A percentile compares a stretch with the other conserved stretches of the same genome.
These are phyloP conservation scores for Arabidopsis suecica DNA, from an alignment of 345 rosid species.

Conservation along the genomic window DNA sequence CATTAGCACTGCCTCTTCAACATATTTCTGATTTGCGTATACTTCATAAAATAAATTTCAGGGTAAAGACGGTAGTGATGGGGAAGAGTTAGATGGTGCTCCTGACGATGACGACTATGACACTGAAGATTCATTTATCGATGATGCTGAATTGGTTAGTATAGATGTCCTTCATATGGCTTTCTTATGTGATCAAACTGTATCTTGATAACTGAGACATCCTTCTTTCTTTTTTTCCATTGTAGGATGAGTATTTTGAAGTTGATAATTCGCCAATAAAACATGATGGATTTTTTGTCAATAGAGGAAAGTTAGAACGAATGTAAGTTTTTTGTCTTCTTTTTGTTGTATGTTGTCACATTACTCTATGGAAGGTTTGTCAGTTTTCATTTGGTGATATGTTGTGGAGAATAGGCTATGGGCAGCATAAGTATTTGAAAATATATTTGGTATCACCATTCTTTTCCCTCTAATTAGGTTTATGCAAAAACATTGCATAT, in stretches of 20 bases:
- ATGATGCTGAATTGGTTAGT: conserved; percentile 92
- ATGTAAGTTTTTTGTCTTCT: conserved; percentile 59
- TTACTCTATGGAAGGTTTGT: background rate
- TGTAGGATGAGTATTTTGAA: conserved; percentile 98
- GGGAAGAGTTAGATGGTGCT: conserved; percentile 77
- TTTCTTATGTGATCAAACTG: background rate
- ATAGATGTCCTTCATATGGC: background rate
- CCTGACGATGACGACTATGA: conserved; percentile 97
- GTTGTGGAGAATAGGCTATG: conserved; percentile 13
- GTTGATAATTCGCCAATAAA: conserved; percentile 90
- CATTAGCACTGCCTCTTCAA: background rate
- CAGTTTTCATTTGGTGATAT: conserved; percentile 7
- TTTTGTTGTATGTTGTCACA: conserved; percentile 18
- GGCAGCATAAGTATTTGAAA: conserved; percentile 1
- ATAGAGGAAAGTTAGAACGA: conserved; percentile 86
- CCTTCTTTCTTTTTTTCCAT: conserved; percentile 10
- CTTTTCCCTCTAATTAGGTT: background rate
- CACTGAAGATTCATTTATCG: conserved; percentile 96
- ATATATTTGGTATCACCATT: background rate
- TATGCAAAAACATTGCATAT: background rate
- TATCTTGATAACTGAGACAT: conserved; percentile 21
- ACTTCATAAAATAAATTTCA: conserved; percentile 41
- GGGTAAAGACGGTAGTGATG: conserved; percentile 98
- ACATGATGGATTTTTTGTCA: conserved; percentile 92
- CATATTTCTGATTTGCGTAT: background rate